Percentiles rank a stretch among this genome's conserved stretches.
These are phyloP conservation scores for Pseudocercospora ulei DNA, from an alignment of 2,329 filamentous ascomycete species.

Conservation along the genomic window DNA sequence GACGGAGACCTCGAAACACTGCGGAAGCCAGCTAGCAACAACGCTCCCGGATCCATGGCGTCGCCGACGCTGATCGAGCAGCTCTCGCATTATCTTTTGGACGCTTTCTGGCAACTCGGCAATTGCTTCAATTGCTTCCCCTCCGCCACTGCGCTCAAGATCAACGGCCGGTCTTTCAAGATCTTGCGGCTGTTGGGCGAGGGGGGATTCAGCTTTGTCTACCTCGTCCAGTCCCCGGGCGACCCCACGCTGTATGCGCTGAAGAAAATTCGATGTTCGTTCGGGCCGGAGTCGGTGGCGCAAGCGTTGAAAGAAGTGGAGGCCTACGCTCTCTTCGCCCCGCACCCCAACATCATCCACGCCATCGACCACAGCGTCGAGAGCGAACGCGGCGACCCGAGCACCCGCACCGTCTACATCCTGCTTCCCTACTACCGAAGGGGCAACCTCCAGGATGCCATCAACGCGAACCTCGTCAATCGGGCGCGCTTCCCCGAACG, in stretches of 20 bases:
- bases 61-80: conserved; percentile 29
- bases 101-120: conserved; percentile 81
- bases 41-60: too few relatives aligned
- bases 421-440: conserved; percentile 88
- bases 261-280: conserved; percentile 98
- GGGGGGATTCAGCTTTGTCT: conserved; percentile 98
- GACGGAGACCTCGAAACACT: too few relatives aligned
- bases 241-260: conserved; percentile 80
- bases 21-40: too few relatives aligned
- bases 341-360: conserved; percentile 76
- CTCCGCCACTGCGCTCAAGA: conserved; percentile 82
- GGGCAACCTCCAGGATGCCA: conserved; percentile 93
- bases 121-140: conserved; percentile 97
- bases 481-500: conserved; percentile 82
- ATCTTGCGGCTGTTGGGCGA: conserved; percentile 88
- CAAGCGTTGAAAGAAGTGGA: conserved; percentile 95
- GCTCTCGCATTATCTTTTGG: conserved; percentile 57
- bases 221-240: conserved; percentile 86
- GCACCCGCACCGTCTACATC: conserved; percentile 90
- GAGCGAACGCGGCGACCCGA: conserved; percentile 55
- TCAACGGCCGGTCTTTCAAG: conserved; percentile 92
- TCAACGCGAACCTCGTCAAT: conserved; percentile 97
- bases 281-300: conserved; percentile 89
- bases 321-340: conserved; percentile 81
- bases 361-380: conserved; percentile 73